Conservation (phyloP, 2,329 filamentous ascomycete species). For the Aureobasidium melanogenum region DNA sequence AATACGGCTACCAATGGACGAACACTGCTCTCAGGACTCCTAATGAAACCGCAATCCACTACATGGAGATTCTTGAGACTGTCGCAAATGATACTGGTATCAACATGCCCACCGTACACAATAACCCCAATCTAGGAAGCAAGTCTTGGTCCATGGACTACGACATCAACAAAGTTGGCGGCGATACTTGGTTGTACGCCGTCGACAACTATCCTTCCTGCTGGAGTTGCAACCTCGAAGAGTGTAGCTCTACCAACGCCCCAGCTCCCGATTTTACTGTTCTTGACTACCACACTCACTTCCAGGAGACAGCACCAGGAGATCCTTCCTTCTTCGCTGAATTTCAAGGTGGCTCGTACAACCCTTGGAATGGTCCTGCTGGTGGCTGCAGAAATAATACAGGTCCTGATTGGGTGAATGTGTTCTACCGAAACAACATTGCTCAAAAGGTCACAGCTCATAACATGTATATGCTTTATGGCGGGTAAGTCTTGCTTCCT, state of each 20-base stretch:
- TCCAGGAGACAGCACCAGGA: slow-evolving; percentile 28
- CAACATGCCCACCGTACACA: slow-evolving; percentile 48
- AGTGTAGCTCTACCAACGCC: slow-evolving; percentile 51
- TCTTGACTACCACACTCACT: slow-evolving; percentile 38
- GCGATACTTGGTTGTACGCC: slow-evolving; percentile 36
- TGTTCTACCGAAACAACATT: slow-evolving; percentile 57
- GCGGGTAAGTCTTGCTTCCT: neutral
- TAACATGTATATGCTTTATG: slow-evolving; percentile 40
- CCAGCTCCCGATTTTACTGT: slow-evolving; percentile 47
- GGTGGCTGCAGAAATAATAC: slow-evolving; percentile 45
- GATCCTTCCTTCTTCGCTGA: slow-evolving; percentile 51
- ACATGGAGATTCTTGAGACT: slow-evolving; percentile 50
- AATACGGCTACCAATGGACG: slow-evolving; percentile 27
- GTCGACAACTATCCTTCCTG: slow-evolving; percentile 41
- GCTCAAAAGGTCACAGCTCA: slow-evolving; percentile 53
- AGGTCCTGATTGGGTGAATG: slow-evolving; percentile 53
- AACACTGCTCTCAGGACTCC: slow-evolving; percentile 29
- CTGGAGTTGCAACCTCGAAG: slow-evolving; percentile 55
- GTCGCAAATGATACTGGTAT: slow-evolving; percentile 48
- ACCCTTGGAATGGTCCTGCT: slow-evolving; percentile 40
- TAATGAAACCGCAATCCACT: slow-evolving; percentile 36
- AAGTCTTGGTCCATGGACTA: slow-evolving; percentile 55
- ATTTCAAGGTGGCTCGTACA: slow-evolving; percentile 53
- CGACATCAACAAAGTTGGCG: slow-evolving; percentile 39
- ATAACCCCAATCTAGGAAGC: slow-evolving; percentile 51